Percentiles rank a stretch among this genome's conserved stretches.
phyloP scores from a whole-genome alignment of 306 rosid genomes.

The Citrullus amarus region DNA sequence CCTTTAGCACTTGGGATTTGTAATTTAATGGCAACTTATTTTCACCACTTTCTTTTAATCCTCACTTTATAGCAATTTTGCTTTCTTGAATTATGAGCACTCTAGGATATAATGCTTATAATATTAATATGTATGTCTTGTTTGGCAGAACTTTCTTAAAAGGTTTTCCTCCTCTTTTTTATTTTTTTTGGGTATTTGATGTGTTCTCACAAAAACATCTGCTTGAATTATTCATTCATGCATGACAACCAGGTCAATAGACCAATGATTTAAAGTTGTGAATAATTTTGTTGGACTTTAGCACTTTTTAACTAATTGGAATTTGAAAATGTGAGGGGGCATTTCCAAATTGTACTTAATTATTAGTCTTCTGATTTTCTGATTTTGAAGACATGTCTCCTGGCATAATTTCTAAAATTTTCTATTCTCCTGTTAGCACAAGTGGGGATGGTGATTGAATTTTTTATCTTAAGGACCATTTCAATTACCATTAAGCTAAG shows the following conservation, averaged over 20 bases:
- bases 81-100: not conserved
- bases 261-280: not conserved
- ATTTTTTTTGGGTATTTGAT: not conserved
- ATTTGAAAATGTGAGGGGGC: not conserved
- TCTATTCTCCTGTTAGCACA: not conserved
- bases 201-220: not conserved
- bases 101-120: not conserved
- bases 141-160: not conserved
- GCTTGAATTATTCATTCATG: constrained; percentile 1
- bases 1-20: constrained; percentile 1
- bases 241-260: not conserved
- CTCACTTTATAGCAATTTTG: not conserved
- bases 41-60: not conserved
- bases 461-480: no score
- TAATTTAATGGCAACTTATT: not conserved
- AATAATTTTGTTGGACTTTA: not conserved
- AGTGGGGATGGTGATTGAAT: no score
- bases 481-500: no score
- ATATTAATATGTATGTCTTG: not conserved
- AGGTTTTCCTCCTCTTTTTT: not conserved
- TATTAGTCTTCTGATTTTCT: not conserved
- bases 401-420: not conserved
- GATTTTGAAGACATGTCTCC: not conserved
- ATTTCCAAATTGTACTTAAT: not conserved
- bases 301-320: not conserved